A percentile compares a stretch with the other conserved stretches of the same genome.
Evolutionary conservation across 371 early-diverging fungal genomes (phyloP).

Genomic region (Mortierella sp.): DNA sequence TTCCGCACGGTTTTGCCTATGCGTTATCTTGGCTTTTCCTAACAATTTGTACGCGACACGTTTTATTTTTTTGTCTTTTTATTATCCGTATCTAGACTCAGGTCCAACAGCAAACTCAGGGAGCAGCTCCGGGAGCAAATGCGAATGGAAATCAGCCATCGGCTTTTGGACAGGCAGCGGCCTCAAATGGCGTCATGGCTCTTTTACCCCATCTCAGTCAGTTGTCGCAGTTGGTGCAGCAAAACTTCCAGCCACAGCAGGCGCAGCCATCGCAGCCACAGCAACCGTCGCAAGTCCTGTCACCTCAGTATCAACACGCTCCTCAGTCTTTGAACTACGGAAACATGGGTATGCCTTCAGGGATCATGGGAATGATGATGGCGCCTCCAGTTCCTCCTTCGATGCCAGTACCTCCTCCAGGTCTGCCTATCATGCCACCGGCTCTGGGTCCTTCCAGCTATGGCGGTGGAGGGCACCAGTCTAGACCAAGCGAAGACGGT

Average conservation of each 20-base stretch:
- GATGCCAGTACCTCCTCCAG: constrained; percentile 12
- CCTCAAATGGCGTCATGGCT: constrained; percentile 13
- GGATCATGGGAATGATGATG: constrained; percentile 20
- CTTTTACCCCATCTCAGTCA: constrained; percentile 34
- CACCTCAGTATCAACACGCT: constrained; percentile 8
- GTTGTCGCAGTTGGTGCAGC: constrained; percentile 34
- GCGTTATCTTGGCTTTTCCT: background rate
- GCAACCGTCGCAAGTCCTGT: background rate
- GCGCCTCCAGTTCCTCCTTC: constrained; percentile 22
- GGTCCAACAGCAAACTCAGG: constrained; percentile 36
- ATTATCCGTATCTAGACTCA: constrained; percentile 14
- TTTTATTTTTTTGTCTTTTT: background rate
- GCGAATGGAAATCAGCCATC: constrained; percentile 1
- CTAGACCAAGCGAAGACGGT: constrained; percentile 11
- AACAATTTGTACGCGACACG: background rate
- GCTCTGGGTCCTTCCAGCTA: background rate
- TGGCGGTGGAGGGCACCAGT: background rate
- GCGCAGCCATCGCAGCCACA: background rate
- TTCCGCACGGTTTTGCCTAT: background rate
- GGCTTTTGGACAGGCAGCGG: background rate
- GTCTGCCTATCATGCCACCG: constrained; percentile 1
- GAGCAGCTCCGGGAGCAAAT: constrained; percentile 9
- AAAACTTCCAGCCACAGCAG: constrained; percentile 20
- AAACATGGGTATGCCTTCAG: constrained; percentile 11
- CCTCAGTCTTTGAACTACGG: background rate